Conservation (phyloP, 192 early-diverging fungal species). For the Coemansia sp. region DNA sequence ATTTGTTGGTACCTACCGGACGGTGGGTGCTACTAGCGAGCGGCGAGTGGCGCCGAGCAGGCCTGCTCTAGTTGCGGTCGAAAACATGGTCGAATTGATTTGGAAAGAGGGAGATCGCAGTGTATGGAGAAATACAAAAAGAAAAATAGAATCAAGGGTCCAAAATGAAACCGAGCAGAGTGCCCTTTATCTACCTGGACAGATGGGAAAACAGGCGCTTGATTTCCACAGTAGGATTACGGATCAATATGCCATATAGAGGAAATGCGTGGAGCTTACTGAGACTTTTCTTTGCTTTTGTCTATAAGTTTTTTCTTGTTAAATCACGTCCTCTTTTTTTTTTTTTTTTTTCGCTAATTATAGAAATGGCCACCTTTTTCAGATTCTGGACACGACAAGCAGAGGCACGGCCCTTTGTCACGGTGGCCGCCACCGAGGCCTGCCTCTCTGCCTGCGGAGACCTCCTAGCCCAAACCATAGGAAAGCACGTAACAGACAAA, state of each 20-base stretch:
- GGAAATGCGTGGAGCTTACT: too few relatives aligned
- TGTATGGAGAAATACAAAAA: not conserved
- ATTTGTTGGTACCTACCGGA: constrained; percentile 22
- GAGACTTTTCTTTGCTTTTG: not conserved
- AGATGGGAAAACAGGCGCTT: too few relatives aligned
- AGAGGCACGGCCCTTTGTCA: constrained; percentile 49
- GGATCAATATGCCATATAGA: too few relatives aligned
- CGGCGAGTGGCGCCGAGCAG: constrained; percentile 25
- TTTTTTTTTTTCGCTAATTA: not conserved
- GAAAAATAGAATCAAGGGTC: constrained; percentile 2
- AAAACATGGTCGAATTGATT: constrained; percentile 23
- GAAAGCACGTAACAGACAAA: constrained; percentile 20
- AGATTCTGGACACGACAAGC: constrained; percentile 55
- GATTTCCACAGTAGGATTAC: too few relatives aligned
- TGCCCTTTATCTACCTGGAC: too few relatives aligned
- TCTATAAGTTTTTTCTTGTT: not conserved
- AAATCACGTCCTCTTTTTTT: constrained; percentile 5
- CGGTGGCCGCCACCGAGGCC: constrained; percentile 50
- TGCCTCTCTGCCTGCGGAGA: constrained; percentile 53
- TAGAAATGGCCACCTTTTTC: constrained; percentile 47
- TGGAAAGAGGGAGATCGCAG: not conserved
- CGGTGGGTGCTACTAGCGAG: constrained; percentile 13
- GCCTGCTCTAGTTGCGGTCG: constrained; percentile 25
- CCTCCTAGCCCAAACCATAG: constrained; percentile 48
- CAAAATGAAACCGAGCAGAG: not conserved